Percentiles rank a stretch among this genome's conserved stretches.
phyloP scores from a whole-genome alignment of 306 rosid species.

The Purshia tridentata region DNA sequence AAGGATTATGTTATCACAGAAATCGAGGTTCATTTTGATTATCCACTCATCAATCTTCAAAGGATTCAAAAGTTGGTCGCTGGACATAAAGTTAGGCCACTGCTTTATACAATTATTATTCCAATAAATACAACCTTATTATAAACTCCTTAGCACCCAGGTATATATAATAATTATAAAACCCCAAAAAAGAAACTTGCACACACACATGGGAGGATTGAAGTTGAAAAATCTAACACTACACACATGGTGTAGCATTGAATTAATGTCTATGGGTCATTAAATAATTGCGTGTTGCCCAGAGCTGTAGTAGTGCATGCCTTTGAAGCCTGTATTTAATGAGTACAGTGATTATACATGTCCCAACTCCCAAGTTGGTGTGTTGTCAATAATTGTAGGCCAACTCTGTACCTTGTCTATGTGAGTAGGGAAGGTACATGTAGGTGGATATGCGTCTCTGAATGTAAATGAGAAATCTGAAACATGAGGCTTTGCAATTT shows the following conservation, averaged over 20 bases:
- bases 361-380: constrained; percentile 2
- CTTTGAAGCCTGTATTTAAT: background rate
- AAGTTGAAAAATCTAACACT: background rate
- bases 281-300: background rate
- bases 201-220: background rate
- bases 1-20: constrained; percentile 37
- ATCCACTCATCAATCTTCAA: constrained; percentile 64
- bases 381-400: constrained; percentile 3
- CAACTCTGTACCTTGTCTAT: background rate
- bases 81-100: constrained; percentile 51
- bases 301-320: background rate
- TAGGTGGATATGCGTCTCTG: background rate
- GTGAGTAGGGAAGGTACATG: background rate
- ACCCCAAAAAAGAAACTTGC: background rate
- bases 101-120: constrained; percentile 48
- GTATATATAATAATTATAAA: background rate
- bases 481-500: background rate
- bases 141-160: constrained; percentile 21
- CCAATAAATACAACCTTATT: constrained; percentile 37
- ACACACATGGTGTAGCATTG: background rate
- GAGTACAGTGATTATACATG: too few relatives aligned
- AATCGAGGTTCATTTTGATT: constrained; percentile 49
- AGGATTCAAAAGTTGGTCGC: constrained; percentile 52
- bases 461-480: background rate
- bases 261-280: background rate